A percentile compares a stretch with the other conserved stretches of the same genome.
Conservation (phyloP, 1,284 basidiomycete species). For the Ustilago sp. region DNA sequence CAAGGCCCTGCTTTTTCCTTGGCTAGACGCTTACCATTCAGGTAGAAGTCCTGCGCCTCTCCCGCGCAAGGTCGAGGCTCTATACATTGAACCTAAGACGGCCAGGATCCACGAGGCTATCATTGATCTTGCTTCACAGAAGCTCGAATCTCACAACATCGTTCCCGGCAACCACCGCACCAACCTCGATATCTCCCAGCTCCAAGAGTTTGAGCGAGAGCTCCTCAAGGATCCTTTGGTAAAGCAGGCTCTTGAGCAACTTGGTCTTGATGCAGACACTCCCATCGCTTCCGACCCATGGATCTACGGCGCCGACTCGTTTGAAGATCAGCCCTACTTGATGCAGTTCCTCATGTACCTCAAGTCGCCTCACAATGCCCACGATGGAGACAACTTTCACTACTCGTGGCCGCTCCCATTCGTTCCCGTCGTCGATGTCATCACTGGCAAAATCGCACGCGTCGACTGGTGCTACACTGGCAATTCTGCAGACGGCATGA, state of each 20-base stretch:
- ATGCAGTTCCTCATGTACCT: constrained; percentile 57
- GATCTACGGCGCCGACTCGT: constrained; percentile 57
- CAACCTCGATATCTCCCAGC: constrained; percentile 46
- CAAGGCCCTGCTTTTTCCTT: constrained; percentile 34
- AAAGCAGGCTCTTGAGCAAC: constrained; percentile 42
- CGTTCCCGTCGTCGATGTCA: constrained; percentile 65
- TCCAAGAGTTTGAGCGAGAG: constrained; percentile 25
- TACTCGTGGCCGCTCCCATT: constrained; percentile 70
- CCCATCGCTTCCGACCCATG: constrained; percentile 52
- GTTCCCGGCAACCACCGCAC: constrained; percentile 22
- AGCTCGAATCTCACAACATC: constrained; percentile 27
- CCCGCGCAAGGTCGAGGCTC: constrained; percentile 31
- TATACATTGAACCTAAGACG: constrained; percentile 35
- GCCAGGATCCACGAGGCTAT: constrained; percentile 29
- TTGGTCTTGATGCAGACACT: constrained; percentile 44
- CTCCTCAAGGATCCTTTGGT: constrained; percentile 30
- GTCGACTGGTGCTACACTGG: constrained; percentile 65
- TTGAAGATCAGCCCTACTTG: constrained; percentile 45
- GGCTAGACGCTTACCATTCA: constrained; percentile 42
- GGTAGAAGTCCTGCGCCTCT: constrained; percentile 14
- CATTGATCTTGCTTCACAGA: constrained; percentile 23
- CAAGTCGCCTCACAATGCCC: constrained; percentile 26
- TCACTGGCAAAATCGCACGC: constrained; percentile 50
- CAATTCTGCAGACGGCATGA: constrained; percentile 55
- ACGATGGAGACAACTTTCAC: constrained; percentile 64